Conservation (phyloP, 345 rosid species). For the Gossypium australe region DNA sequence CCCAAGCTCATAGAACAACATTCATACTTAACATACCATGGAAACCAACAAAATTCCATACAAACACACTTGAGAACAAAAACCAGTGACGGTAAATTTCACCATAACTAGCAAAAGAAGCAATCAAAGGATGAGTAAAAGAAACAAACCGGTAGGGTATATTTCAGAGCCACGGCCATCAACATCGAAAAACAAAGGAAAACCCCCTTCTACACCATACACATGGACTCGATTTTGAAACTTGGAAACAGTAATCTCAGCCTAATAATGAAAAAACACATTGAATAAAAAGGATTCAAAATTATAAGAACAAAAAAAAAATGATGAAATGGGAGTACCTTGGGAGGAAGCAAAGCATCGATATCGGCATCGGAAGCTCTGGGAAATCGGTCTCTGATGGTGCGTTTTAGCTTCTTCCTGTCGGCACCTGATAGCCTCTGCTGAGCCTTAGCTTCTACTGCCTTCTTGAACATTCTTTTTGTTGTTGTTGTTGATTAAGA, state of each 20-base stretch:
- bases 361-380: constrained; percentile 65
- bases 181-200: constrained; percentile 78
- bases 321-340: constrained; percentile 30
- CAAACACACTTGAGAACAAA: background rate
- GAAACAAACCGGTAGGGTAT: constrained; percentile 68
- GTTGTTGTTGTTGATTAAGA: background rate
- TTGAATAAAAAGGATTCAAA: background rate
- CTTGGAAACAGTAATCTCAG: constrained; percentile 75
- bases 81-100: background rate
- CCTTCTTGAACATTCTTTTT: constrained; percentile 77
- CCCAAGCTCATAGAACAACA: background rate
- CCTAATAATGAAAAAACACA: constrained; percentile 30
- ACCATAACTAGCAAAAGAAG: background rate
- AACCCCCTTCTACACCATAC: constrained; percentile 70
- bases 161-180: constrained; percentile 90
- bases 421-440: constrained; percentile 98
- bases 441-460: constrained; percentile 76
- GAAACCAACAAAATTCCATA: background rate
- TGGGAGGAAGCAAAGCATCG: constrained; percentile 75
- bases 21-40: background rate
- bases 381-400: constrained; percentile 54
- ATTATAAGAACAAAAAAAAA: background rate
- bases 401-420: constrained; percentile 75
- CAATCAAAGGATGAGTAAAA: background rate
- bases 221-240: constrained; percentile 77